These are phyloP conservation scores for Rhodotorula sp. DNA, from an alignment of 1,284 basidiomycete genomes.

Conservation along the genomic window DNA sequence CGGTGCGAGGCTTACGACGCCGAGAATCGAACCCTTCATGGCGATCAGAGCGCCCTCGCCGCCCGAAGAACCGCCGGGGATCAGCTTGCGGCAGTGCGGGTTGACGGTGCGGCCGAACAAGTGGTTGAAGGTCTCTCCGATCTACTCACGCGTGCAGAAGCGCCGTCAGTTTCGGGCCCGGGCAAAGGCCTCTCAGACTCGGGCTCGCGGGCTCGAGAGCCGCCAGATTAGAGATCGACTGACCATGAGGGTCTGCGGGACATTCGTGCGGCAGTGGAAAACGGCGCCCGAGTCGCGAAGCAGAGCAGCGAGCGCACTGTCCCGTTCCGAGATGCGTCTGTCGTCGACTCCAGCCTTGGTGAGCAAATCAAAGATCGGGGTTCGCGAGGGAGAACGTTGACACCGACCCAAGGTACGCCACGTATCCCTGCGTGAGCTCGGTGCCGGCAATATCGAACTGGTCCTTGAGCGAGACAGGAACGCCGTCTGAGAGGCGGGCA, in stretches of 20 bases:
- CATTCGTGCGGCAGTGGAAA: slow-evolving; percentile 22
- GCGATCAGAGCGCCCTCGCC: slow-evolving; percentile 61
- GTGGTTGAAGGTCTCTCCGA: slow-evolving; percentile 43
- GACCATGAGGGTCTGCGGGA: slow-evolving; percentile 48
- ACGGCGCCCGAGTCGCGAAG: slow-evolving; percentile 16
- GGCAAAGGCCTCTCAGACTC: too few relatives aligned
- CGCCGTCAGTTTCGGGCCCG: background rate
- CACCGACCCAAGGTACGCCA: background rate
- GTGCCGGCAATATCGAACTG: slow-evolving; percentile 48
- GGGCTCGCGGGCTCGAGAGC: too few relatives aligned
- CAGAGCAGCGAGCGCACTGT: slow-evolving; percentile 7
- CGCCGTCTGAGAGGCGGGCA: slow-evolving; percentile 43
- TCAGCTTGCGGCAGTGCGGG: slow-evolving; percentile 57
- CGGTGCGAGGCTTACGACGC: slow-evolving; percentile 53
- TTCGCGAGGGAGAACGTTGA: background rate
- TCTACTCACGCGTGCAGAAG: background rate
- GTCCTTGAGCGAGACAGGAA: slow-evolving; percentile 60
- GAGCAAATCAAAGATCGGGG: too few relatives aligned
- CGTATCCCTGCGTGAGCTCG: slow-evolving; percentile 11
- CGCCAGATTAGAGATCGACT: too few relatives aligned
- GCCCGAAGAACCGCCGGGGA: slow-evolving; percentile 55
- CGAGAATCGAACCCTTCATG: slow-evolving; percentile 61
- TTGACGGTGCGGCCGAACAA: slow-evolving; percentile 47
- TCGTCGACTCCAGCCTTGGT: background rate
- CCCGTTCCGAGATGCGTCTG: slow-evolving; percentile 12